phyloP scores from a whole-genome alignment of 306 rosid genomes.

The Rosa multiflora region DNA sequence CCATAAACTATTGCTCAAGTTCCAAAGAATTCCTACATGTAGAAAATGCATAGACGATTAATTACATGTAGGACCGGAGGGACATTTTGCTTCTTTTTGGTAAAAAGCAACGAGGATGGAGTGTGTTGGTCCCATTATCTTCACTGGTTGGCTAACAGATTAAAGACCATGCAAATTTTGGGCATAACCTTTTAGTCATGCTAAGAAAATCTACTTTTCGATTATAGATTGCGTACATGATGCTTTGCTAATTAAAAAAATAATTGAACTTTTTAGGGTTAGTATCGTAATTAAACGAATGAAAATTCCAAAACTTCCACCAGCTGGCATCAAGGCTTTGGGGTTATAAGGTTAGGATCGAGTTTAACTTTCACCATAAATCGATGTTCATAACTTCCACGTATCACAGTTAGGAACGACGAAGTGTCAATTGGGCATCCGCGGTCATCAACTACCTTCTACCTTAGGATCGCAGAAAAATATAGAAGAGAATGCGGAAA shows the following conservation, averaged over 20 bases:
- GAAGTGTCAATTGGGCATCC: background rate
- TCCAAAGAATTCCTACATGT: background rate
- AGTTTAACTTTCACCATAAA: background rate
- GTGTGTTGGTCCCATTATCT: background rate
- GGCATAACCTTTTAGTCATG: background rate
- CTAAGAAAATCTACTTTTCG: background rate
- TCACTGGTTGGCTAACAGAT: conserved; percentile 13
- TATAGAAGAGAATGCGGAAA: background rate
- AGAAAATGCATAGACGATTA: background rate
- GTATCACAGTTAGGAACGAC: background rate
- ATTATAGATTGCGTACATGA: background rate
- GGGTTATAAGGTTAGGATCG: background rate
- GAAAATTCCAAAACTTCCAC: too few relatives aligned
- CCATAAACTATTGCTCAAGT: background rate
- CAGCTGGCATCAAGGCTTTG: too few relatives aligned
- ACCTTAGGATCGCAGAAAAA: background rate
- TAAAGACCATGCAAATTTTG: background rate
- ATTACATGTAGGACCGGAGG: background rate
- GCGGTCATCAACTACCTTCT: background rate
- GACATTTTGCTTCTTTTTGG: background rate
- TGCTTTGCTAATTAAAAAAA: background rate
- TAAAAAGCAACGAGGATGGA: background rate
- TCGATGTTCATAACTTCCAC: background rate
- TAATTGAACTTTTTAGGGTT: background rate
- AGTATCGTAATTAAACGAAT: background rate